These are phyloP conservation scores for Deinandra increscens DNA, from an alignment of 129 eudicot species.

Conservation along the genomic window DNA sequence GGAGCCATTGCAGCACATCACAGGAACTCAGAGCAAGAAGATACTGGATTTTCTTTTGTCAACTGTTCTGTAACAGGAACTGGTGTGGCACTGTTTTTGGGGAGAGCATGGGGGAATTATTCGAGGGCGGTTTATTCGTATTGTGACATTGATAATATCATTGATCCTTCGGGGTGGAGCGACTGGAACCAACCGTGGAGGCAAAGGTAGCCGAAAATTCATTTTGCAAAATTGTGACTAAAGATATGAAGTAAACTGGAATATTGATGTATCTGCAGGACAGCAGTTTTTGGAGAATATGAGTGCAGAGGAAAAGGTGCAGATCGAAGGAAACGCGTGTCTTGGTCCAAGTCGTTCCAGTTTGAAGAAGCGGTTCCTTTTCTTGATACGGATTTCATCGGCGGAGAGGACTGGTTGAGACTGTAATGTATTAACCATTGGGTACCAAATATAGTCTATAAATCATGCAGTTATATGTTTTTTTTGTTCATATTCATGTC, in stretches of 20 bases:
- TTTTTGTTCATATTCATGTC: too few species aligned
- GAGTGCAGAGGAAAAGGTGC: slow-evolving; percentile 82
- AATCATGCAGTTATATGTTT: too few species aligned
- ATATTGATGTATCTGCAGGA: slow-evolving; percentile 34
- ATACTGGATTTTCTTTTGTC: slow-evolving; percentile 68
- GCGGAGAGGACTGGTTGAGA: slow-evolving; percentile 73
- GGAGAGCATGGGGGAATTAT: slow-evolving; percentile 82
- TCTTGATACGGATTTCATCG: slow-evolving; percentile 53
- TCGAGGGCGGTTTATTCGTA: slow-evolving; percentile 60
- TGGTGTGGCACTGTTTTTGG: slow-evolving; percentile 47
- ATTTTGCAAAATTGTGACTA: too few species aligned
- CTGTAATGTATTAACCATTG: slow-evolving; percentile 30
- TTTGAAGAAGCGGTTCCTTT: slow-evolving; percentile 48
- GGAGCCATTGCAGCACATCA: slow-evolving; percentile 96
- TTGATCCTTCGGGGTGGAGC: slow-evolving; percentile 69
- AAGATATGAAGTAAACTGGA: not conserved
- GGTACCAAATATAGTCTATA: too few species aligned
- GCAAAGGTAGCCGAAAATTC: slow-evolving; percentile 32
- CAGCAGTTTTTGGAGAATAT: slow-evolving; percentile 72
- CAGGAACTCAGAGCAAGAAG: slow-evolving; percentile 42
- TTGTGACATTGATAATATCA: slow-evolving; percentile 47
- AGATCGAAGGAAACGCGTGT: slow-evolving; percentile 45
- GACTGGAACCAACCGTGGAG: slow-evolving; percentile 55
- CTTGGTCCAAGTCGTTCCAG: slow-evolving; percentile 60
- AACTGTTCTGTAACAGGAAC: slow-evolving; percentile 66